Conservation (phyloP, 768 basidiomycete species). For the Panus rudis region DNA sequence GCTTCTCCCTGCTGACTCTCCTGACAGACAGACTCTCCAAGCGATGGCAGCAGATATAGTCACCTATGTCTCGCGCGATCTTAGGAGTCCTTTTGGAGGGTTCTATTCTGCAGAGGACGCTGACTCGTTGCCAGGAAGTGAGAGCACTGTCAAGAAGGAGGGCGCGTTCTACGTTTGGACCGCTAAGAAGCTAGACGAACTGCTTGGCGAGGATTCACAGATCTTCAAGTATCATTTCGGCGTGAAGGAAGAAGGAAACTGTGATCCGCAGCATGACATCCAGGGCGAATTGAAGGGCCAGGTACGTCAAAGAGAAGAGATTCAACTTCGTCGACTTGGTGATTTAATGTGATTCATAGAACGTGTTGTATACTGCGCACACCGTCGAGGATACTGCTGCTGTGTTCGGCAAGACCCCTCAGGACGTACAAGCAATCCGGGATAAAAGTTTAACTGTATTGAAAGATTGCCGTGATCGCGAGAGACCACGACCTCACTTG, state of each 20-base stretch:
- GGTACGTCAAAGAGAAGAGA: slow-evolving; percentile 6
- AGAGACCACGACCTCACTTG: slow-evolving; percentile 31
- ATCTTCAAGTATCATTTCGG: slow-evolving; percentile 28
- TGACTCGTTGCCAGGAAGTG: slow-evolving; percentile 26
- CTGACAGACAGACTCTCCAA: slow-evolving; percentile 11
- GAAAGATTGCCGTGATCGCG: slow-evolving; percentile 24
- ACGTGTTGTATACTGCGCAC: slow-evolving; percentile 17
- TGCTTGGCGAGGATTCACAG: slow-evolving; percentile 23
- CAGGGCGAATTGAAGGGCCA: slow-evolving; percentile 29
- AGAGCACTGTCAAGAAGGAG: slow-evolving; percentile 24
- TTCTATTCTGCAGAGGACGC: slow-evolving; percentile 37
- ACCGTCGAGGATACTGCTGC: slow-evolving; percentile 14
- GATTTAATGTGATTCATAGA: slow-evolving; percentile 3
- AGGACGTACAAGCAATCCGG: slow-evolving; percentile 18
- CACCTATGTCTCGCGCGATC: slow-evolving; percentile 26
- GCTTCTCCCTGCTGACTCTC: slow-evolving; percentile 9
- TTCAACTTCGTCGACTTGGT: neutral
- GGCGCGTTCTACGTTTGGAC: slow-evolving; percentile 36
- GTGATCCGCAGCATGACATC: slow-evolving; percentile 29
- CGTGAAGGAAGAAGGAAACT: slow-evolving; percentile 28
- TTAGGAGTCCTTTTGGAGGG: slow-evolving; percentile 27
- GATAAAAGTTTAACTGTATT: slow-evolving; percentile 15
- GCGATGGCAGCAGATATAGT: slow-evolving; percentile 28
- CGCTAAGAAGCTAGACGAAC: slow-evolving; percentile 23
- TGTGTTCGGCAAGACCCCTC: slow-evolving; percentile 12